Base-by-base conservation (phyloP, 257 asterid species). In the Eucommia ulmoides region DNA sequence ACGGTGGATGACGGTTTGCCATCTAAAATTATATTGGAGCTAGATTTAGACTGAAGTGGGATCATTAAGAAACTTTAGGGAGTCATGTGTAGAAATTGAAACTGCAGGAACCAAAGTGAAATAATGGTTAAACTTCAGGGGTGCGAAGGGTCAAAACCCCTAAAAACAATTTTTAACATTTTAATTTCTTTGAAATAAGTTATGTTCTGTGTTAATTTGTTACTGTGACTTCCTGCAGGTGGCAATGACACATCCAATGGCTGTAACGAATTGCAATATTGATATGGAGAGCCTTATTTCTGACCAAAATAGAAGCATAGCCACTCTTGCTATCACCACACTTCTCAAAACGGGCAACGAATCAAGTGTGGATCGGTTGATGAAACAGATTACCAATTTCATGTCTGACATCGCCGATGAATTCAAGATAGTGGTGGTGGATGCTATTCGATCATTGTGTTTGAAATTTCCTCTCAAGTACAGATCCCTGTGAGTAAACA, bases 361-460 rank as follows among this genome's bases (percentile, higher is more conserved):
- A 61, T 83, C 97, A 19, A 88, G 97, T 64, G 80, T 88, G 52
- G 97, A 88, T 54, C 94, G 97, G 22, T 69, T 88, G 67, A 88
- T 83, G 93, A 88, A 88, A 65, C 97, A 88, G 62, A 88, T 88
- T 63, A 88, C 97, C 20, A 83, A 72, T 53, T 88, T 88, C 60
- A 88, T 88, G 97, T 88, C 97, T 41, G 97, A 88, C 64, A 88
- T 88, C 65, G 97, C 97, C 35, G 97, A 88, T 62, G 97, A 88
- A 70, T 83, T 88, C 77, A 83, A 88, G 76, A 88, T 88, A 69
- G 97, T 88, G 51, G 97, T 88, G 67, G 97, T 88, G 23, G 97
- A 88, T 45, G 97, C 94, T 54, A 88, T 88, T 54, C 75, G 91
- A 66, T 88, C 97, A 24, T 64, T 88, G 71, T 88, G 97, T 71